Evolutionary conservation across 805 yeast genomes (phyloP).

Genomic region (Cyberlindnera americana): DNA sequence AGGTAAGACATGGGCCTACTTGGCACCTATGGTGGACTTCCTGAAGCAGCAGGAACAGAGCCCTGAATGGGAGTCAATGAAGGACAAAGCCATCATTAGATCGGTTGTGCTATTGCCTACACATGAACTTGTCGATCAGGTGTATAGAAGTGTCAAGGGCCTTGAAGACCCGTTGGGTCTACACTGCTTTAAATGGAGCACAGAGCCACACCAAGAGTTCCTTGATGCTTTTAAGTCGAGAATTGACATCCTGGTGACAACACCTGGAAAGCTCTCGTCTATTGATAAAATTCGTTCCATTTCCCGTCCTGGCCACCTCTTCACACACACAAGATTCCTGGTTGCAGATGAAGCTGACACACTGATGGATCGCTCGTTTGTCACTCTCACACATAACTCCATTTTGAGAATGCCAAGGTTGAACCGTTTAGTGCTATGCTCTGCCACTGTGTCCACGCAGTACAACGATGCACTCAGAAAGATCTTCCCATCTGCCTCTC

Average conservation of each 20-base stretch:
- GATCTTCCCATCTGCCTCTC: conserved; percentile 60
- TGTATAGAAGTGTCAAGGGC: conserved; percentile 41
- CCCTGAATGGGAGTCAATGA: conserved; percentile 30
- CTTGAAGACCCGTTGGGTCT: conserved; percentile 36
- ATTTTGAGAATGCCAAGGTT: conserved; percentile 50
- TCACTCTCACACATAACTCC: conserved; percentile 56
- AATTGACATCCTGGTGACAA: conserved; percentile 77
- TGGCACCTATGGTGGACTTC: conserved; percentile 70
- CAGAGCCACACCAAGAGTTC: conserved; percentile 51
- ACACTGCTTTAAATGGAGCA: conserved; percentile 59
- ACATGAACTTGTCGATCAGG: conserved; percentile 83
- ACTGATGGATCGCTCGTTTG: conserved; percentile 76
- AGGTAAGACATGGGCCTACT: conserved; percentile 92
- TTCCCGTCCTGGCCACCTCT: conserved; percentile 35
- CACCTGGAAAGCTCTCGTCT: conserved; percentile 68
- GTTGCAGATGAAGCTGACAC: conserved; percentile 96
- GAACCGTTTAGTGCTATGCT: conserved; percentile 67
- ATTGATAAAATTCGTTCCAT: conserved; percentile 34
- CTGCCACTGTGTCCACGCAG: conserved; percentile 85
- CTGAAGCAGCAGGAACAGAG: conserved; percentile 50
- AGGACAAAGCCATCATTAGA: conserved; percentile 47
- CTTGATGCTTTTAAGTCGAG: conserved; percentile 45
- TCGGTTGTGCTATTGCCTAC: conserved; percentile 85
- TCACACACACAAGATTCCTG: conserved; percentile 50
- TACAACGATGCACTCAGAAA: conserved; percentile 59